Percentiles rank a stretch among this genome's conserved stretches.
phyloP scores from a whole-genome alignment of 2,329 filamentous ascomycete genomes.

The Claviceps maximensis region DNA sequence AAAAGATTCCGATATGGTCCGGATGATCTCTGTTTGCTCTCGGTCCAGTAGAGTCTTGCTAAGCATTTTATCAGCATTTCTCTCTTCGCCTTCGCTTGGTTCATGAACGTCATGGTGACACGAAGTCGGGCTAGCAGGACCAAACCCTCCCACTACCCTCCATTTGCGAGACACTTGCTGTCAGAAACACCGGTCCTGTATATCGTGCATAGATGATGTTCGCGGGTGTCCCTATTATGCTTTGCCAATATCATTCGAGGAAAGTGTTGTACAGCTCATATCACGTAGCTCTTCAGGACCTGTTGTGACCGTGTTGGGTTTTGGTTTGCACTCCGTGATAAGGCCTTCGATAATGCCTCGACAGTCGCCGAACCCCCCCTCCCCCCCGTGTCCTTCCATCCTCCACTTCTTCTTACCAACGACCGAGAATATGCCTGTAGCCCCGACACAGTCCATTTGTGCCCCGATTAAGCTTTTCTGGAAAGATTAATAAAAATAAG shows the following conservation, averaged over 20 bases:
- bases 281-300: not conserved
- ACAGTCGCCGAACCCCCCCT: not conserved
- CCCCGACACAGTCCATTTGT: not conserved
- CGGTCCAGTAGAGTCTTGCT: not conserved
- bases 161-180: not conserved
- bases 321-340: not conserved
- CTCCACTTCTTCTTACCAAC: not conserved
- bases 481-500: not conserved
- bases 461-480: no score
- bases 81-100: constrained; percentile 1
- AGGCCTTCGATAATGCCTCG: not conserved
- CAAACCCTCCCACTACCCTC: not conserved
- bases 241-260: not conserved
- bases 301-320: not conserved
- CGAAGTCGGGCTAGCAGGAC: not conserved
- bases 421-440: not conserved
- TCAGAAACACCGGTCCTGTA: not conserved
- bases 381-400: no score
- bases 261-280: not conserved
- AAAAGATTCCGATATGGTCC: constrained; percentile 1
- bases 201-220: not conserved
- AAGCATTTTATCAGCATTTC: not conserved
- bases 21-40: constrained; percentile 1
- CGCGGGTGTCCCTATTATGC: not conserved
- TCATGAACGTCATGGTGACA: not conserved